phyloP scores from a whole-genome alignment of 1,139 yeast genomes.

The Pichia sp. region DNA sequence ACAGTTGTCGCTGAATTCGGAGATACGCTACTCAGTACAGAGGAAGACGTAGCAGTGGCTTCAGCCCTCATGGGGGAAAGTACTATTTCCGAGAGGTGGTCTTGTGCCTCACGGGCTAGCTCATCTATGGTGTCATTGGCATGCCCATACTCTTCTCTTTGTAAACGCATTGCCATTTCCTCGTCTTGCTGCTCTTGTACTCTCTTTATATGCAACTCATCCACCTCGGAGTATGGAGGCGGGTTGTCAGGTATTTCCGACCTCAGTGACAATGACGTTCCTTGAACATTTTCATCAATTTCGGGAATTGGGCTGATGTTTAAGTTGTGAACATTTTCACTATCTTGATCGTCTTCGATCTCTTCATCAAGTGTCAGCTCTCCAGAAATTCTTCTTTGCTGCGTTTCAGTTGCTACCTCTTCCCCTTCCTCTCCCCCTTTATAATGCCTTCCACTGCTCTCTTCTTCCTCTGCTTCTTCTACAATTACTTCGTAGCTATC shows the following conservation, averaged over 20 bases:
- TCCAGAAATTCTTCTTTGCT: no score
- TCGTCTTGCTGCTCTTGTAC: not conserved
- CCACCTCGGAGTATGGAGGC: slow-evolving; percentile 15
- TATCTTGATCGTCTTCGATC: not conserved
- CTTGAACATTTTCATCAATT: not conserved
- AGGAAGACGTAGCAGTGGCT: not conserved
- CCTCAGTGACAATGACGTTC: not conserved
- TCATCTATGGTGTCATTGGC: not conserved
- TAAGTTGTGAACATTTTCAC: not conserved
- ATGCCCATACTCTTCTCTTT: not conserved
- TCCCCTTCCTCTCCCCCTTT: not conserved
- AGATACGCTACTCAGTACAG: not conserved
- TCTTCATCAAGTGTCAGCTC: not conserved
- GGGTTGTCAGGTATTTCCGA: slow-evolving; percentile 8
- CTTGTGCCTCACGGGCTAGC: not conserved
- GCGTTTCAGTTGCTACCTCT: not conserved
- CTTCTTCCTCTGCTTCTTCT: not conserved
- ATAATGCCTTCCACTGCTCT: not conserved
- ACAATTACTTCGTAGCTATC: not conserved
- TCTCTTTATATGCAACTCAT: not conserved
- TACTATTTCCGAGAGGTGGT: not conserved
- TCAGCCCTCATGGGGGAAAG: not conserved
- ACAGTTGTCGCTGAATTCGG: not conserved
- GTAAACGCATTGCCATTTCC: slow-evolving; percentile 1
- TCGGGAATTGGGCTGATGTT: slow-evolving; percentile 1